phyloP scores from a whole-genome alignment of 768 basidiomycete species.

The Naganishia vishniacii region DNA sequence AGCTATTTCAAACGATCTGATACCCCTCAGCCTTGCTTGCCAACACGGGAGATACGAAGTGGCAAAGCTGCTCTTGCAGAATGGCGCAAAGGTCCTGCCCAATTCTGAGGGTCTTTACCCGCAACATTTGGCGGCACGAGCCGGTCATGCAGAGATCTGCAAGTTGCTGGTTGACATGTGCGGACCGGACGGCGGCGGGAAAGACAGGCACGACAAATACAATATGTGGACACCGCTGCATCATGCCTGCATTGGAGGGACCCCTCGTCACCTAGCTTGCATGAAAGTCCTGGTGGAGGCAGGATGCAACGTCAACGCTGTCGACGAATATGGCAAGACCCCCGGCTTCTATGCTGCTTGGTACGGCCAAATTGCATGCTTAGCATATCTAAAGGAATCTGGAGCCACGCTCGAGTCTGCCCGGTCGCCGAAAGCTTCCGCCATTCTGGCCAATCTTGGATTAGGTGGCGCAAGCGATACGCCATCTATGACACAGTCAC shows the following conservation, averaged over 20 bases:
- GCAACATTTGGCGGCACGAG: constrained; percentile 87
- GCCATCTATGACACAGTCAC: constrained; percentile 32
- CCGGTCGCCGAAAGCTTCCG: constrained; percentile 21
- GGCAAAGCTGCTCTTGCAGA: constrained; percentile 66
- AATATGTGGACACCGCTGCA: constrained; percentile 97
- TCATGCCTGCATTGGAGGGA: constrained; percentile 83
- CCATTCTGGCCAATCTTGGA: constrained; percentile 29
- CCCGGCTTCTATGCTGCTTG: constrained; percentile 93
- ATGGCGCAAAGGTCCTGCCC: constrained; percentile 70
- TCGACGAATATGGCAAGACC: constrained; percentile 77
- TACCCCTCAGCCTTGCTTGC: constrained; percentile 83
- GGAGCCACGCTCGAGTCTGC: constrained; percentile 35
- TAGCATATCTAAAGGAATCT: constrained; percentile 39
- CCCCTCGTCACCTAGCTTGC: constrained; percentile 56
- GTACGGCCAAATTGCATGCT: constrained; percentile 58
- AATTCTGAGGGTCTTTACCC: constrained; percentile 97
- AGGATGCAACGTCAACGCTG: constrained; percentile 66
- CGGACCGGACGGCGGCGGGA: constrained; percentile 51
- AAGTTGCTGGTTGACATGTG: constrained; percentile 61
- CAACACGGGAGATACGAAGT: constrained; percentile 82
- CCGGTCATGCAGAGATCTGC: constrained; percentile 84
- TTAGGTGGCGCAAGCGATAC: constrained; percentile 13
- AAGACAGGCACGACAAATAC: constrained; percentile 93
- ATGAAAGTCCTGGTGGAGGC: constrained; percentile 72
- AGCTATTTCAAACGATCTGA: constrained; percentile 61